Conservation (phyloP, 2,329 filamentous ascomycete species). For the Escovopsis sp. region DNA sequence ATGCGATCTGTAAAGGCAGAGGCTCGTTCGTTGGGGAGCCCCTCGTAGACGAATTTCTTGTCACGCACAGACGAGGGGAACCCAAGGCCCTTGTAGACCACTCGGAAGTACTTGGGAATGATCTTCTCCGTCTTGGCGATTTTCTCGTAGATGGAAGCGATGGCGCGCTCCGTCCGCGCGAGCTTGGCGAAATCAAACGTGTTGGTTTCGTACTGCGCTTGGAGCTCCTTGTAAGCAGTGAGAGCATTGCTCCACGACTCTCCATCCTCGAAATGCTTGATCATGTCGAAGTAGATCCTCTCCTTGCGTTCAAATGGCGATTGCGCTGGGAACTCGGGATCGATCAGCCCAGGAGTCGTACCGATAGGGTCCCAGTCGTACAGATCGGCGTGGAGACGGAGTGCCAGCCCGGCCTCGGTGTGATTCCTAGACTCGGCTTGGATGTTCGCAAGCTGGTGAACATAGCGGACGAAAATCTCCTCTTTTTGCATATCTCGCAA, state of each 20-base stretch:
- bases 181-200: slow-evolving; percentile 86
- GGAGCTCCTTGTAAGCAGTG: slow-evolving; percentile 77
- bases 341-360: slow-evolving; percentile 49
- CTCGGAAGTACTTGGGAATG: slow-evolving; percentile 78
- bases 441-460: slow-evolving; percentile 73
- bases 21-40: slow-evolving; percentile 59
- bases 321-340: slow-evolving; percentile 69
- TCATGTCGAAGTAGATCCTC: slow-evolving; percentile 83
- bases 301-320: slow-evolving; percentile 88
- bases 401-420: slow-evolving; percentile 75
- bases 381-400: slow-evolving; percentile 80
- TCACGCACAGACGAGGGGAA: slow-evolving; percentile 71
- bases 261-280: slow-evolving; percentile 88
- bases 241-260: slow-evolving; percentile 85
- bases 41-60: slow-evolving; percentile 88
- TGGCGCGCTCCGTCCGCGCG: slow-evolving; percentile 74
- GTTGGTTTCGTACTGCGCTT: slow-evolving; percentile 79
- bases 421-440: slow-evolving; percentile 65
- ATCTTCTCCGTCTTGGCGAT: slow-evolving; percentile 69
- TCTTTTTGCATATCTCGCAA: slow-evolving; percentile 93
- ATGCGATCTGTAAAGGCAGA: slow-evolving; percentile 79
- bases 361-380: slow-evolving; percentile 77
- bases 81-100: slow-evolving; percentile 76
- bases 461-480: slow-evolving; percentile 91
- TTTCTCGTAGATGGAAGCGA: slow-evolving; percentile 81